Evolutionary conservation across 208 protist genomes (phyloP).

Genomic region (Borovskyia barvae): DNA sequence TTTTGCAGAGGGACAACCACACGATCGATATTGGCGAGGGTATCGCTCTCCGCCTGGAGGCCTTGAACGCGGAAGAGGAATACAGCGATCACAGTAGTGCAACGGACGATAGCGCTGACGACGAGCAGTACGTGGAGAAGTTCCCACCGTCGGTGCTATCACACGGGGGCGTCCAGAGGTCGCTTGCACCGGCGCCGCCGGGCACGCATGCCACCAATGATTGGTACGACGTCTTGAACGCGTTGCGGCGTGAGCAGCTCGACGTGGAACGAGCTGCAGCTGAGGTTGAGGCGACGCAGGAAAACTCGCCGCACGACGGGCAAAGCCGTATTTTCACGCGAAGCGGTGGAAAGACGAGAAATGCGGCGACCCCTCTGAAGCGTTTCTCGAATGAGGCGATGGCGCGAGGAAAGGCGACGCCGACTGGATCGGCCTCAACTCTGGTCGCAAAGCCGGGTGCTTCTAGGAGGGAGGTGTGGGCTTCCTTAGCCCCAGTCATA

Average conservation of each 20-base stretch:
- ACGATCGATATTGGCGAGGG: conserved; percentile 57
- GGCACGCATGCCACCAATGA: conserved; percentile 26
- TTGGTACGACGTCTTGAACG: conserved; percentile 70
- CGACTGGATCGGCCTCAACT: background rate
- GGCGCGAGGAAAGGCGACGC: conserved; percentile 11
- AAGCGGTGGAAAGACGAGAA: background rate
- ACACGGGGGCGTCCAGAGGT: background rate
- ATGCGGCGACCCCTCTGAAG: conserved; percentile 33
- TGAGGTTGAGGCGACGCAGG: background rate
- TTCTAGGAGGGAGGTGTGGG: conserved; percentile 71
- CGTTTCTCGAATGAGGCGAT: conserved; percentile 14
- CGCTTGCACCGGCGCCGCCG: conserved; percentile 12
- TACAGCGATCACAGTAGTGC: conserved; percentile 45
- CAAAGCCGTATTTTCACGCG: conserved; percentile 20
- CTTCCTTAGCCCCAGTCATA: conserved; percentile 44
- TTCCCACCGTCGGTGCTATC: background rate
- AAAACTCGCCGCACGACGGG: conserved; percentile 7
- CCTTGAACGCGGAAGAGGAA: conserved; percentile 36
- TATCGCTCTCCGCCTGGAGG: conserved; percentile 70
- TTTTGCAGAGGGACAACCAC: conserved; percentile 45
- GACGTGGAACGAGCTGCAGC: conserved; percentile 15
- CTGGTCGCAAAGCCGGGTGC: background rate
- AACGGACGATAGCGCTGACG: conserved; percentile 14
- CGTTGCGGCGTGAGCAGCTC: conserved; percentile 41
- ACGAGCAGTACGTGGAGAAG: background rate